Evolutionary conservation across 495 filamentous ascomycete species (phyloP).

Genomic region (Penicillium flavigenum): DNA sequence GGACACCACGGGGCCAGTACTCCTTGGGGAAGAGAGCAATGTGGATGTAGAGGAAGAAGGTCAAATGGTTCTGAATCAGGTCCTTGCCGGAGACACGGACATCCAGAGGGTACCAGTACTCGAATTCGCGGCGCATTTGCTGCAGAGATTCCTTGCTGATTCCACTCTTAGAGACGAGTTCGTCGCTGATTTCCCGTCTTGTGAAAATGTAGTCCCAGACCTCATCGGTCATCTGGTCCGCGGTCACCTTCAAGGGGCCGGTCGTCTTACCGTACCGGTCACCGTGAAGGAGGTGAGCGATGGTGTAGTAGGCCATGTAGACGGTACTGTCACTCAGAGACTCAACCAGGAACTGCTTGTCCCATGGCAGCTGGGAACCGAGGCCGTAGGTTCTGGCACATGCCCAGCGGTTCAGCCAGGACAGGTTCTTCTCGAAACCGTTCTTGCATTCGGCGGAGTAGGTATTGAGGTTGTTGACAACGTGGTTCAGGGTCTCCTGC

Average conservation of each 20-base stretch:
- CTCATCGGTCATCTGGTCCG: constrained; percentile 92
- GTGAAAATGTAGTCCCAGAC: constrained; percentile 95
- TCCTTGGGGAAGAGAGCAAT: constrained; percentile 81
- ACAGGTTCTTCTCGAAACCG: constrained; percentile 76
- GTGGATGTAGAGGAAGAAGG: constrained; percentile 96
- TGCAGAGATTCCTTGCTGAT: constrained; percentile 71
- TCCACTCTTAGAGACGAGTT: constrained; percentile 58
- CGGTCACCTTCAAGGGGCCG: constrained; percentile 64
- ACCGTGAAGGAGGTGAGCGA: constrained; percentile 81
- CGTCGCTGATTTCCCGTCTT: constrained; percentile 61
- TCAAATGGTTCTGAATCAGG: constrained; percentile 85
- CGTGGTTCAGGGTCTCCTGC: constrained; percentile 66
- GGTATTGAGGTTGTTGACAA: constrained; percentile 74
- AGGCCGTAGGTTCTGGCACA: constrained; percentile 90
- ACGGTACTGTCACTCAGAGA: constrained; percentile 85
- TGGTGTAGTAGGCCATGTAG: constrained; percentile 97
- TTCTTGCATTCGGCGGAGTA: constrained; percentile 78
- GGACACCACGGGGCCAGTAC: constrained; percentile 81
- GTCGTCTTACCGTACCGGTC: constrained; percentile 74
- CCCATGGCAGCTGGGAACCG: constrained; percentile 95
- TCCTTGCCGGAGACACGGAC: constrained; percentile 82
- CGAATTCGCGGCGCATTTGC: constrained; percentile 83
- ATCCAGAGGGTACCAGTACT: constrained; percentile 96
- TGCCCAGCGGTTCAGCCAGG: constrained; percentile 95
- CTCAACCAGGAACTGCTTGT: constrained; percentile 87